Conservation (phyloP, 495 filamentous ascomycete genomes). For the Bacidia rubella region DNA sequence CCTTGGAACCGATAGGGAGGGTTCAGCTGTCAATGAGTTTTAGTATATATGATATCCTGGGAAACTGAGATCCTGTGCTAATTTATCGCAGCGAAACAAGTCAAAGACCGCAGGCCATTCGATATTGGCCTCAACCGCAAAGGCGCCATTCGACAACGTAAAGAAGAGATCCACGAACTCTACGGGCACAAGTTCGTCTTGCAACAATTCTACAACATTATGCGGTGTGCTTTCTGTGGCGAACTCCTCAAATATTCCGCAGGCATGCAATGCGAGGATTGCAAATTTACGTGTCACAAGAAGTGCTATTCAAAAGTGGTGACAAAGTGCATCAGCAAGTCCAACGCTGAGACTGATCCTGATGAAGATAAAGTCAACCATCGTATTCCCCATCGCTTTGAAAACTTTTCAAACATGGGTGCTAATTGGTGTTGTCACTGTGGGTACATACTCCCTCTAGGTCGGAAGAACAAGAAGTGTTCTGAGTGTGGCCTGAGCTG, state of each 20-base stretch:
- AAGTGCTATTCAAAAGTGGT: conserved; percentile 97
- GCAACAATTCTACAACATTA: conserved; percentile 99
- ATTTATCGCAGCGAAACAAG: conserved; percentile 46
- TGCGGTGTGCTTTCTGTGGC: conserved; percentile 96
- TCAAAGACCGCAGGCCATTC: conserved; percentile 55
- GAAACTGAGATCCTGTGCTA: conserved; percentile 16
- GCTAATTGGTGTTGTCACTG: conserved; percentile 99
- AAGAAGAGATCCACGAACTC: conserved; percentile 95
- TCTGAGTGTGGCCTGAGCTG: conserved; percentile 85
- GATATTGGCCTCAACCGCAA: conserved; percentile 86
- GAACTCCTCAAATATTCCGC: conserved; percentile 97
- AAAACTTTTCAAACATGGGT: conserved; percentile 85
- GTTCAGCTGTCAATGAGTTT: conserved; percentile 83
- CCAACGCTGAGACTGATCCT: conserved; percentile 92
- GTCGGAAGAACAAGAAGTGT: conserved; percentile 89
- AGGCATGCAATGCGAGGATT: conserved; percentile 98
- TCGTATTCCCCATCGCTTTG: conserved; percentile 93
- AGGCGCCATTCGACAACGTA: conserved; percentile 89
- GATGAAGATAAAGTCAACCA: conserved; percentile 99
- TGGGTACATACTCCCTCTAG: conserved; percentile 92
- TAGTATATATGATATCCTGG: conserved; percentile 34
- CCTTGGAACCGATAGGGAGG: conserved; percentile 82
- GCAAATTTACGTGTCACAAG: conserved; percentile 97
- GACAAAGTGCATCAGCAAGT: conserved; percentile 99
- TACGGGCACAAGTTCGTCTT: conserved; percentile 97